Evolutionary conservation across 257 asterid species (phyloP).

Genomic region (Solanum piurae): DNA sequence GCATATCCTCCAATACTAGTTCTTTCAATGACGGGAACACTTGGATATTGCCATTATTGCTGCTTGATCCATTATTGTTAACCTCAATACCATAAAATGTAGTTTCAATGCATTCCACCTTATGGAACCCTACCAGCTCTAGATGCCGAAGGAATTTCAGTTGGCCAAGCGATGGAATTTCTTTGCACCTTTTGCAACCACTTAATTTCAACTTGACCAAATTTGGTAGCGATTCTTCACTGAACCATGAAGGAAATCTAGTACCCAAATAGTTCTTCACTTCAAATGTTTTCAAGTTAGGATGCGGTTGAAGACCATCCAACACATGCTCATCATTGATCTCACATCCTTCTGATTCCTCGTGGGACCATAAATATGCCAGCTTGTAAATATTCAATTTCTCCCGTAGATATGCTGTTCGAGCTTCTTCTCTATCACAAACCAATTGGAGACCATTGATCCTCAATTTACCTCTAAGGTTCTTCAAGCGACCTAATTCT

Average conservation of each 20-base stretch:
- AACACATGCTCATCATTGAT: too few relatives aligned
- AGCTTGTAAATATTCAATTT: background rate
- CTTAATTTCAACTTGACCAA: too few relatives aligned
- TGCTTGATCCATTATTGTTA: too few relatives aligned
- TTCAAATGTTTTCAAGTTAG: background rate
- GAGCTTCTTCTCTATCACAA: background rate
- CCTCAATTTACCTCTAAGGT: background rate
- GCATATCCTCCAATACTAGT: too few relatives aligned
- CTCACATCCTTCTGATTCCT: background rate
- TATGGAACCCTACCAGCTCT: too few relatives aligned
- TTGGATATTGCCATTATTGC: background rate
- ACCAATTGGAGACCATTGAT: background rate
- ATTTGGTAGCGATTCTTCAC: too few relatives aligned
- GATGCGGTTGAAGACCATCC: too few relatives aligned
- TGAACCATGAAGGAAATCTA: slow-evolving; percentile 11
- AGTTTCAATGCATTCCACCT: too few relatives aligned
- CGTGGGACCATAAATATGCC: background rate
- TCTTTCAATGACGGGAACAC: background rate
- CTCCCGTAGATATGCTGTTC: background rate
- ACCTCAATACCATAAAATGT: too few relatives aligned
- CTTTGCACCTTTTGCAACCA: too few relatives aligned
- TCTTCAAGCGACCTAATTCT: background rate
- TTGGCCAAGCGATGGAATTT: too few relatives aligned
- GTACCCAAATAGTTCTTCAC: background rate
- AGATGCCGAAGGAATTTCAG: too few relatives aligned